Evolutionary conservation across 129 eudicot species (phyloP).

Genomic region (Erigeron canadensis): DNA sequence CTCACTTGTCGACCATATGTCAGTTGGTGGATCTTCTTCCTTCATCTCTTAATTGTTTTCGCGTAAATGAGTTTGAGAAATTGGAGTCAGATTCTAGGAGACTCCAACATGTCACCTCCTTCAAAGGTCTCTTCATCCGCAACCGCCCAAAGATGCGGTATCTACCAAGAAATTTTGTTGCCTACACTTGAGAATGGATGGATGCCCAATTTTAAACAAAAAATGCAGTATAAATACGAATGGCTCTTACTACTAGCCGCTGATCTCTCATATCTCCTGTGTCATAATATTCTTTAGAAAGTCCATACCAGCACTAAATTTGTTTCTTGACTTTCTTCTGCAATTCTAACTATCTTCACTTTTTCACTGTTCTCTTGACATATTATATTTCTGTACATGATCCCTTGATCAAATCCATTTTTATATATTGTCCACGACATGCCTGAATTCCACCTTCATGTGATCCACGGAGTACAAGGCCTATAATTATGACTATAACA

Average conservation of each 20-base stretch:
- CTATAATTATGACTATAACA: too few relatives aligned
- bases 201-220: too few relatives aligned
- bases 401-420: too few relatives aligned
- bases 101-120: conserved; percentile 26
- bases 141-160: not conserved
- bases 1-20: conserved; percentile 20
- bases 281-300: not conserved
- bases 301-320: not conserved
- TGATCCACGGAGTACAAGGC: too few relatives aligned
- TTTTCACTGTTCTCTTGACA: too few relatives aligned
- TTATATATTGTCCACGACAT: too few relatives aligned
- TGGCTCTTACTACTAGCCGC: conserved; percentile 14
- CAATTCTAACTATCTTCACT: not conserved
- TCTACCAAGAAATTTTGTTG: conserved; percentile 8
- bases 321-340: not conserved
- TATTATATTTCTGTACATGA: too few relatives aligned
- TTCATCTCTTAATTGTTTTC: not conserved
- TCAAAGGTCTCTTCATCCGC: rapidly evolving
- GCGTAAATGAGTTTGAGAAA: not conserved
- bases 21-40: too few relatives aligned
- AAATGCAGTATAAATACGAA: not conserved
- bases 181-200: conserved; percentile 9
- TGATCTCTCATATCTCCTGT: conserved; percentile 22
- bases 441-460: too few relatives aligned
- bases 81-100: conserved; percentile 9